These are phyloP conservation scores for Penicillium corylophilum DNA, from an alignment of 2,329 filamentous ascomycete species.

Conservation along the genomic window DNA sequence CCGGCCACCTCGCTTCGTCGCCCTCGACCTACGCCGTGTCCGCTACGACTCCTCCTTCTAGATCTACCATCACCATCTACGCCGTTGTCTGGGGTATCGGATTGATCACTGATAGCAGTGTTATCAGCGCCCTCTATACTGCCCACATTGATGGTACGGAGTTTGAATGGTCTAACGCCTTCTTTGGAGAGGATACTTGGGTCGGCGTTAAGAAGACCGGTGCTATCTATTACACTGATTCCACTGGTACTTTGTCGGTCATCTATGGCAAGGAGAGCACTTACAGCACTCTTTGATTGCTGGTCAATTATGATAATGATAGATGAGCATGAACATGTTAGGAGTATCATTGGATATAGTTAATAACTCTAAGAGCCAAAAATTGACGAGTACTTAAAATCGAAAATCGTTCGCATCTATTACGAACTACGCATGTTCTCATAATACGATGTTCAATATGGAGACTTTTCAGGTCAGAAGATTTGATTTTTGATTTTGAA, in stretches of 20 bases:
- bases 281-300: not conserved
- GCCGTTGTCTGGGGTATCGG: not conserved
- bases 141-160: not conserved
- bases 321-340: not conserved
- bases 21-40: not conserved
- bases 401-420: too few species aligned
- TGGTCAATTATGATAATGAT: not conserved
- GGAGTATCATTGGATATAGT: not conserved
- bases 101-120: not conserved
- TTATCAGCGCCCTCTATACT: not conserved
- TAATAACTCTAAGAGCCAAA: not conserved
- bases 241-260: not conserved
- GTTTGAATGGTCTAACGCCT: not conserved
- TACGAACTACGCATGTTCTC: too few species aligned
- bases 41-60: not conserved
- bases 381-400: too few species aligned
- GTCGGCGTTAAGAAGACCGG: not conserved
- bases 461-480: not conserved
- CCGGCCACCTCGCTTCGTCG: not conserved
- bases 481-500: not conserved
- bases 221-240: not conserved
- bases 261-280: not conserved
- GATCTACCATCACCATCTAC: not conserved
- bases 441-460: not conserved
- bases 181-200: not conserved